Evolutionary conservation across 1,284 basidiomycete genomes (phyloP).

Genomic region (Stygiomarasmius scandens): DNA sequence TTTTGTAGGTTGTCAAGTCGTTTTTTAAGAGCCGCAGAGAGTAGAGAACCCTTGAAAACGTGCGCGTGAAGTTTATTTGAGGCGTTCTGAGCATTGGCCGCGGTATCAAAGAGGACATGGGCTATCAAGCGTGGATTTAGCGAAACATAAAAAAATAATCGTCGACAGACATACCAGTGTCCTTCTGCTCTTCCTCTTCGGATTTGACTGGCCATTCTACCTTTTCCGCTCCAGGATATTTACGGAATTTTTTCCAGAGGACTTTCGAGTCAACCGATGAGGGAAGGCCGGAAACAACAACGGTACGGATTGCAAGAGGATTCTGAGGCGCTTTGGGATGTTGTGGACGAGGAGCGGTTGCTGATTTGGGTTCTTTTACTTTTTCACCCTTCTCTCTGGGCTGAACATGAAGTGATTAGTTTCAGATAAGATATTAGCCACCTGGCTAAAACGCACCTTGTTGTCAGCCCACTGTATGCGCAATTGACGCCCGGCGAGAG

Average conservation of each 20-base stretch:
- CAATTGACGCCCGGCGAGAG: slow-evolving; percentile 67
- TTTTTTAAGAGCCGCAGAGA: slow-evolving; percentile 92
- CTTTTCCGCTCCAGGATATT: slow-evolving; percentile 71
- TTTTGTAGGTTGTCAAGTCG: slow-evolving; percentile 74
- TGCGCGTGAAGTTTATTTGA: slow-evolving; percentile 89
- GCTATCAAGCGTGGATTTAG: slow-evolving; percentile 45
- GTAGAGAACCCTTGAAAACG: slow-evolving; percentile 86
- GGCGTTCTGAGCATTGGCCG: slow-evolving; percentile 73
- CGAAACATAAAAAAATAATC: slow-evolving; percentile 7
- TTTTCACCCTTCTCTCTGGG: slow-evolving; percentile 40
- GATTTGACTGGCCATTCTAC: slow-evolving; percentile 70
- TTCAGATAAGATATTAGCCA: not conserved
- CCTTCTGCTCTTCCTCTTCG: slow-evolving; percentile 44
- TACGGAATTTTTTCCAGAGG: slow-evolving; percentile 89
- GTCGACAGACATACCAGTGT: slow-evolving; percentile 27
- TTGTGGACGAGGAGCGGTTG: slow-evolving; percentile 35
- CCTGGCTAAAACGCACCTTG: slow-evolving; percentile 54
- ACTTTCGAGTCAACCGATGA: slow-evolving; percentile 68
- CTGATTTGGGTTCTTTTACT: slow-evolving; percentile 41
- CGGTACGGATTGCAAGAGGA: slow-evolving; percentile 78
- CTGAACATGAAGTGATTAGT: slow-evolving; percentile 23
- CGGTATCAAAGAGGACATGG: slow-evolving; percentile 76
- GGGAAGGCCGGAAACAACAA: slow-evolving; percentile 80
- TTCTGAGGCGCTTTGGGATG: slow-evolving; percentile 52
- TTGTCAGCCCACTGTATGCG: slow-evolving; percentile 81